Conservation (phyloP, 495 filamentous ascomycete species). For the Podospora bellae-mahoneyi region DNA sequence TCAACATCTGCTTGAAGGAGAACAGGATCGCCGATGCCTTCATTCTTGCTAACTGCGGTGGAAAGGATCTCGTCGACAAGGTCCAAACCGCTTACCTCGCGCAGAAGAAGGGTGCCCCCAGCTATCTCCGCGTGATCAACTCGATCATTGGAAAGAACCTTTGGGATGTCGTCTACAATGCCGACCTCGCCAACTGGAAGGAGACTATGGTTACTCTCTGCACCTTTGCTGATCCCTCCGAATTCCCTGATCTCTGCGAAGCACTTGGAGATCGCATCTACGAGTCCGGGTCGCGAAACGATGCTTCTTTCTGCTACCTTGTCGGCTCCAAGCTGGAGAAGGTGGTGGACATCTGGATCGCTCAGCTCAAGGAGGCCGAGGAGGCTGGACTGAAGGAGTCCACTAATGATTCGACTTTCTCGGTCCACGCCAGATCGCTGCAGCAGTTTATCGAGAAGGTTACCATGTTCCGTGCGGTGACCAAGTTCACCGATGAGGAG, state of each 20-base stretch:
- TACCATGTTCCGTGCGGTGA: conserved; percentile 90
- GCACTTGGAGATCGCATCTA: conserved; percentile 87
- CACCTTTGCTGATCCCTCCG: conserved; percentile 84
- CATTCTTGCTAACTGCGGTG: conserved; percentile 96
- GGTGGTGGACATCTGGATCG: conserved; percentile 89
- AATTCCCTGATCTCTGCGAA: conserved; percentile 96
- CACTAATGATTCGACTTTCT: conserved; percentile 74
- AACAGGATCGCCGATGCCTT: conserved; percentile 92
- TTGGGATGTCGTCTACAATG: conserved; percentile 97
- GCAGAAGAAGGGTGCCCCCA: conserved; percentile 74
- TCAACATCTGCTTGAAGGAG: conserved; percentile 82
- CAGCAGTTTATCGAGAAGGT: conserved; percentile 98
- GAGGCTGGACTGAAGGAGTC: conserved; percentile 65
- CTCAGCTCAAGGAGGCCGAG: conserved; percentile 79
- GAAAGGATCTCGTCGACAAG: conserved; percentile 89
- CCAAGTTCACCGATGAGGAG: conserved; percentile 83
- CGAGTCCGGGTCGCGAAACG: conserved; percentile 70
- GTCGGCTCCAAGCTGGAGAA: conserved; percentile 96
- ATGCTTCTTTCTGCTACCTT: conserved; percentile 93
- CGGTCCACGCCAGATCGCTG: conserved; percentile 81
- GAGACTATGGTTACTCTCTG: conserved; percentile 93
- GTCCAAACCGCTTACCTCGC: conserved; percentile 89
- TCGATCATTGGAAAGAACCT: conserved; percentile 95
- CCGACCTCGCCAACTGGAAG: conserved; percentile 89
- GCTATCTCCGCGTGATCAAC: conserved; percentile 85